These are phyloP conservation scores for Chlamydomonas sp. DNA, from an alignment of 139 green algal genomes.

Conservation along the genomic window DNA sequence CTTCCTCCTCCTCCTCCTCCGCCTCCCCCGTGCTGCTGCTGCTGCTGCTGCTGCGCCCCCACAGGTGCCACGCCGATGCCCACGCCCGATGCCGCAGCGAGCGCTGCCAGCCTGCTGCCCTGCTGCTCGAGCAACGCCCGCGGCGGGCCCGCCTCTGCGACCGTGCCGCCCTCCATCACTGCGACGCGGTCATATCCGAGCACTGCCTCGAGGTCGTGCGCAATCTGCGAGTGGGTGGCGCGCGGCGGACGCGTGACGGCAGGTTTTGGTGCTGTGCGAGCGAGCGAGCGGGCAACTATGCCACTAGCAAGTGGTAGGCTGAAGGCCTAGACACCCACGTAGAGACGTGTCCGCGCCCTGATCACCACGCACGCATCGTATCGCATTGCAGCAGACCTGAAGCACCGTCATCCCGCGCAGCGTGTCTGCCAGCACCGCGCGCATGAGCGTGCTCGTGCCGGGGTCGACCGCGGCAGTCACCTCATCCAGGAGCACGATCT, in stretches of 20 bases:
- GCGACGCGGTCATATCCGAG: slow-evolving; percentile 40
- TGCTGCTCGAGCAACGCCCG: slow-evolving; percentile 21
- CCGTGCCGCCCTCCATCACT: slow-evolving; percentile 54
- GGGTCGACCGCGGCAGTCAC: slow-evolving; percentile 48
- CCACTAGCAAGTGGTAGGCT: too few species aligned
- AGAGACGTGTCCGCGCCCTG: too few species aligned
- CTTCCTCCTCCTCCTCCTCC: too few species aligned
- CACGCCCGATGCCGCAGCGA: slow-evolving; percentile 6
- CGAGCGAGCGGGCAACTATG: too few species aligned
- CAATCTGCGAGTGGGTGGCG: slow-evolving; percentile 72
- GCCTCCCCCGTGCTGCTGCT: too few species aligned
- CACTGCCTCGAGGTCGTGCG: slow-evolving; percentile 51
- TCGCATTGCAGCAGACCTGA: slow-evolving; percentile 34
- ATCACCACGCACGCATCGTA: too few species aligned
- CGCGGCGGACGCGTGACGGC: slow-evolving; percentile 22
- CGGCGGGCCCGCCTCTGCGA: slow-evolving; percentile 48
- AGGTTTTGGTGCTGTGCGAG: slow-evolving; percentile 4
- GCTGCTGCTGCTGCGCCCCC: too few species aligned
- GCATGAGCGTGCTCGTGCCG: slow-evolving; percentile 46
- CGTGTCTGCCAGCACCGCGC: slow-evolving; percentile 22
- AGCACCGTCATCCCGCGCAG: slow-evolving; percentile 2
- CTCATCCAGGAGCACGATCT: slow-evolving; percentile 69
- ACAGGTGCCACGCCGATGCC: neutral
- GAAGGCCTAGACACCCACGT: too few species aligned
- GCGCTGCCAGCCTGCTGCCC: slow-evolving; percentile 15